Base-by-base conservation (phyloP, 202 grass and related monocot species). In the Carex sylvatica region DNA sequence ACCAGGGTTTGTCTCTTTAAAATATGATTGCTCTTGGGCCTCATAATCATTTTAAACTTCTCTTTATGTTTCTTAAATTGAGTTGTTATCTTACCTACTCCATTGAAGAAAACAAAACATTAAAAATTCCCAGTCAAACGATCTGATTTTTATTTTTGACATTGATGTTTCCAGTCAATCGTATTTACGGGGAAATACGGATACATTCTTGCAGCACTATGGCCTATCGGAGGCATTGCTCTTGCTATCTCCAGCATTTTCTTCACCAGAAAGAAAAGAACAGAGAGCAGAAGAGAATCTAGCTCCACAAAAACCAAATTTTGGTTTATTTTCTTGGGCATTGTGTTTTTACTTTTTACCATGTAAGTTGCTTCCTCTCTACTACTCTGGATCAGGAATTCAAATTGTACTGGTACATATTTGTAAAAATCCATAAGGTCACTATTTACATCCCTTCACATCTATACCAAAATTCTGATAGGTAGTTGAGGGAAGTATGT, bases 131-230 rank as follows among this genome's bases (percentile, higher is more conserved):
- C 1, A 35, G 56, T 42, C 6, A 4, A 2, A 58, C 20, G 9
- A 84, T 74, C 68, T 70, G 63, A 76, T 80, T 69, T 84, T 56
- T 53, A 82, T 87, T 36, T 7, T 73, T 83, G 51, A 65, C 38
- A 80, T 91, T 89, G 61, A 19, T 28, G 83, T 86, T 89, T 90
- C 83, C 96, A 99, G 96, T 99, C 96, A 2, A 87, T 81, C 73
- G 70, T 99, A 85, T 99, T 93, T 89, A 99, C 93, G 63, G 96
- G 96, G 72, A 88, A 90, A 88, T 88, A 86, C 20, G 96, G 93
- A 80, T 99, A 92, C 9, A 67, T 99, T 54, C 88, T 96, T 66
- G 87, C 81, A 84, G 89, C 80, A 30, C 30, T 96, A 79, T 99
- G 96, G 96, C 33, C 93, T 87, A 30, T 93, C 13, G 61, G 83